These are phyloP conservation scores for Amoebophrya sp. DNA, from an alignment of 169 alveolate genomes.

Conservation along the genomic window DNA sequence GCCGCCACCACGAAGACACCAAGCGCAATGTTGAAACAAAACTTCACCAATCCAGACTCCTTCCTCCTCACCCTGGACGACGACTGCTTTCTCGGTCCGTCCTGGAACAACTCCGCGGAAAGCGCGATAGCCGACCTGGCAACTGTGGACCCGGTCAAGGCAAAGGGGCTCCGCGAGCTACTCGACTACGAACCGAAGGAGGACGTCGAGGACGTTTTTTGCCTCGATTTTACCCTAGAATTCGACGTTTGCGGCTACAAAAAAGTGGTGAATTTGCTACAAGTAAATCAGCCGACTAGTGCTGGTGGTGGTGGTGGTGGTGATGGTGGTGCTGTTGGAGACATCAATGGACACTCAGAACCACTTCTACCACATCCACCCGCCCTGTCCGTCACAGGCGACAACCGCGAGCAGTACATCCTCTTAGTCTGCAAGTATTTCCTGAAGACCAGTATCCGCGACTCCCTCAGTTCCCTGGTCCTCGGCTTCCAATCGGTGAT, in stretches of 20 bases:
- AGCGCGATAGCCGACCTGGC: not conserved
- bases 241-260: not conserved
- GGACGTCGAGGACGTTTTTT: not conserved
- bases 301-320: too few species aligned
- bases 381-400: not conserved
- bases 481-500: slow-evolving; percentile 11
- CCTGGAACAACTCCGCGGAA: not conserved
- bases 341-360: too few species aligned
- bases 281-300: not conserved
- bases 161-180: not conserved
- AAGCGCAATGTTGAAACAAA: too few species aligned
- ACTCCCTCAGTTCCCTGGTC: not conserved
- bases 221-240: not conserved
- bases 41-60: too few species aligned
- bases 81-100: not conserved
- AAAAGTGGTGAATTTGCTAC: not conserved
- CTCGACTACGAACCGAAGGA: not conserved
- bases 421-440: not conserved
- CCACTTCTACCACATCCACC: not conserved
- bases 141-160: not conserved
- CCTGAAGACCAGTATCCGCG: not conserved
- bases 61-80: too few species aligned
- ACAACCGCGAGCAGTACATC: not conserved
- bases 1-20: too few species aligned
- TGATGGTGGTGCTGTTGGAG: too few species aligned